Base-by-base conservation (phyloP, 305 asterid genomes). In the Fraxinus baroniana region DNA sequence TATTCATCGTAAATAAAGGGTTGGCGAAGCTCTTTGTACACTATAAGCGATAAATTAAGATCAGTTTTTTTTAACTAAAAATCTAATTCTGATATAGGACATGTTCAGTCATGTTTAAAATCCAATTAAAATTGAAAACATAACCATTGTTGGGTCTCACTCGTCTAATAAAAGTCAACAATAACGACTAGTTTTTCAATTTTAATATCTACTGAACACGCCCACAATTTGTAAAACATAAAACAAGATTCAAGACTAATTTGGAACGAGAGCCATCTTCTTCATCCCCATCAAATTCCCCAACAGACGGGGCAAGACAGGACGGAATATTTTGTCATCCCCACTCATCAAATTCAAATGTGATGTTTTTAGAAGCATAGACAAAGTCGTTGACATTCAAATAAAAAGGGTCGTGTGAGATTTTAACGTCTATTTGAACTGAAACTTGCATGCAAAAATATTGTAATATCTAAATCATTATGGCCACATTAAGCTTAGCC, bases 11-110 rank as follows among this genome's bases (percentile, higher is more conserved):
- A 79, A 86, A 77, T 80, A 78, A 30, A 77, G 84, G 85, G 33
- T 71, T 84, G 85, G 87, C 74, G 87, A 89, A 84, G 78, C 81
- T 79, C 82, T 85, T 85, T 88, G 91, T 90, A 88, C 86, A 86
- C 85, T 52, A n/a, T 5, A 52, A 17, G 22, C 62, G 2, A 17
- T n/a, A 12, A 44, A 10, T 49, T 49, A 49, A 46, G 7, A 15
- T 49, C 7, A 3, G 8, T 3, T 49, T 15, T 12, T 9, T 10
- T 41, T 9, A 2, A 10, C 57, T 46, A 46, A 46, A 13, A 5
- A 55, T n/a, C 64, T 17, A 17, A 17, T 55, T n/a, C 24, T 24
- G 1, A n/a, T n/a, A n/a, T n/a, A n/a, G n/a, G n/a, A n/a, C n/a
- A n/a, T n/a, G n/a, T n/a, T n/a, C n/a, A n/a, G n/a, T n/a, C n/a